A percentile compares a stretch with the other conserved stretches of the same genome.
Conservation (phyloP, 1,284 basidiomycete species). For the Takashimella koratensis region DNA sequence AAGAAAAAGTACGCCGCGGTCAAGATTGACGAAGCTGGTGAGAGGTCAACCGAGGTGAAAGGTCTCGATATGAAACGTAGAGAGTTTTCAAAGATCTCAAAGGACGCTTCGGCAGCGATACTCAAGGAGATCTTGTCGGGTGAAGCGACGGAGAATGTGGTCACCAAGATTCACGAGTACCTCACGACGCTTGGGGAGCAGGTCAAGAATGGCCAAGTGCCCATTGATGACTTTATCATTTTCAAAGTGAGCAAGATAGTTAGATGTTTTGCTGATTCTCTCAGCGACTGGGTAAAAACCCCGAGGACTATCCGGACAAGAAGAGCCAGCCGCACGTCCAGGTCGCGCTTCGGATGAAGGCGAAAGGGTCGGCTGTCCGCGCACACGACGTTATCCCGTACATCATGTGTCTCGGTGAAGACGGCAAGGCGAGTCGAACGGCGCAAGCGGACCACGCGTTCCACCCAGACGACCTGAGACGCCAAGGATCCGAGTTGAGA, state of each 20-base stretch:
- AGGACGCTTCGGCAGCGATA: constrained; percentile 84
- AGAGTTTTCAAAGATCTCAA: constrained; percentile 90
- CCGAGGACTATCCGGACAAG: constrained; percentile 92
- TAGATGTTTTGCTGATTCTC: neutral
- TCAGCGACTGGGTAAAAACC: constrained; percentile 87
- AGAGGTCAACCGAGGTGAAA: constrained; percentile 83
- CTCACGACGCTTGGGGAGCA: constrained; percentile 68
- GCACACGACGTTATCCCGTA: constrained; percentile 94
- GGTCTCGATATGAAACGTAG: constrained; percentile 98
- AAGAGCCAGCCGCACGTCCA: constrained; percentile 96
- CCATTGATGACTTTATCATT: constrained; percentile 90
- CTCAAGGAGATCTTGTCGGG: constrained; percentile 89
- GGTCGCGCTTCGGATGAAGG: constrained; percentile 88
- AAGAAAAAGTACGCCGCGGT: constrained; percentile 99
- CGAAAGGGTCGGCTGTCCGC: constrained; percentile 71
- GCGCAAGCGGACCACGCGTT: constrained; percentile 86
- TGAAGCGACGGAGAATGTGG: constrained; percentile 81
- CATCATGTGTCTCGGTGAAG: constrained; percentile 80
- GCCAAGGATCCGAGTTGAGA: constrained; percentile 61
- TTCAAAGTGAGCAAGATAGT: constrained; percentile 62
- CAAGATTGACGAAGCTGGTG: constrained; percentile 77
- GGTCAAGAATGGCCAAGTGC: constrained; percentile 71
- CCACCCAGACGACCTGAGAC: constrained; percentile 88
- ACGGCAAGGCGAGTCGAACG: constrained; percentile 67
- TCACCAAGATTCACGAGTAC: constrained; percentile 91